Conservation (phyloP, 1,284 basidiomycete species). For the Kwoniella shivajii region DNA sequence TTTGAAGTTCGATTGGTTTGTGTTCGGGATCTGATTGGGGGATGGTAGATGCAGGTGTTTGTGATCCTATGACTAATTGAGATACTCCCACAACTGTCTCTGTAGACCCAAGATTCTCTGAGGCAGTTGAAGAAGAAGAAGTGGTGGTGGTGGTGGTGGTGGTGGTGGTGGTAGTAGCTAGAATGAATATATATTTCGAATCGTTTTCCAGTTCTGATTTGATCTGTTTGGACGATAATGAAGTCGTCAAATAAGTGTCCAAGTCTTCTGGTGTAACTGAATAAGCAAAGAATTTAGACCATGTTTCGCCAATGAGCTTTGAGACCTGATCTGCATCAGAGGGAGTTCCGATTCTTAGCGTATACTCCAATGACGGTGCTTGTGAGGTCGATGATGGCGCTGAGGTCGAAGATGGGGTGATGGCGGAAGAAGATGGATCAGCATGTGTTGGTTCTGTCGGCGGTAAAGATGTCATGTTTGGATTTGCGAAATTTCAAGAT, state of each 20-base stretch:
- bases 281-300: not conserved
- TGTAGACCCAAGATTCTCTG: not conserved
- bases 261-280: not conserved
- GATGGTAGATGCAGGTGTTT: not conserved
- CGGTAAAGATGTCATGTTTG: no score
- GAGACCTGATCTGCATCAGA: slow-evolving; percentile 1
- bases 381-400: no score
- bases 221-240: not conserved
- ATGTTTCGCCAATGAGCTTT: not conserved
- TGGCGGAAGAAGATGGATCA: no score
- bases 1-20: slow-evolving; percentile 22
- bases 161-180: not conserved
- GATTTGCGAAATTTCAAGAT: not conserved
- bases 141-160: not conserved
- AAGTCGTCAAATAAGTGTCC: not conserved
- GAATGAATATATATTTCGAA: not conserved
- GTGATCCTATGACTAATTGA: not conserved
- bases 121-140: not conserved
- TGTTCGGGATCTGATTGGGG: not conserved
- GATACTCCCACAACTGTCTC: slow-evolving; percentile 1
- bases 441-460: no score
- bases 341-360: not conserved
- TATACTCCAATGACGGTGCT: no score
- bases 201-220: not conserved
- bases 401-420: no score